These are phyloP conservation scores for Pleurotus eryngii DNA, from an alignment of 768 basidiomycete genomes.

Conservation along the genomic window DNA sequence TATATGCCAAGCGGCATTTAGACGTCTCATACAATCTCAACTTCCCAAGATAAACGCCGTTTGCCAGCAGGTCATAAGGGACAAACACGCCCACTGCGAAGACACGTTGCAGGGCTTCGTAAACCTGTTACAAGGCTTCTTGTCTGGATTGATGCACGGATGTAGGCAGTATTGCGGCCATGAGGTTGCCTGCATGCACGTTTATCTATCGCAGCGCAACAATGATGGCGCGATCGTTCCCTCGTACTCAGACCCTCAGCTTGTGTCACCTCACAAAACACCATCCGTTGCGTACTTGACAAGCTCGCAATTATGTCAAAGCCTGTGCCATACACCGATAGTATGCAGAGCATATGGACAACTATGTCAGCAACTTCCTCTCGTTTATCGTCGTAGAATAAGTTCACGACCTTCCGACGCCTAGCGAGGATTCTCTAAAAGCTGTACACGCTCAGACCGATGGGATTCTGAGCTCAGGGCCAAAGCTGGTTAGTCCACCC, in stretches of 20 bases:
- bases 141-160: background rate
- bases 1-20: too few relatives aligned
- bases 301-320: background rate
- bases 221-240: background rate
- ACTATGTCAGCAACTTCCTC: background rate
- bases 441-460: background rate
- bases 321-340: background rate
- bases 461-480: background rate
- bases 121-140: background rate
- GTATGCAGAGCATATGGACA: background rate
- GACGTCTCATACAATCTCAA: too few relatives aligned
- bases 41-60: too few relatives aligned
- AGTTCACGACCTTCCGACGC: background rate
- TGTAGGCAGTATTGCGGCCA: background rate
- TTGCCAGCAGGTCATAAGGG: too few relatives aligned
- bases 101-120: too few relatives aligned
- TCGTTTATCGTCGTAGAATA: background rate
- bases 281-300: background rate
- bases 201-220: background rate
- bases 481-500: background rate
- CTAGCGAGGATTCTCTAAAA: background rate
- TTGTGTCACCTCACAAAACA: background rate
- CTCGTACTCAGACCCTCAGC: background rate
- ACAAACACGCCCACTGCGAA: too few relatives aligned
- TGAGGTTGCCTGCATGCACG: conserved; percentile 6